Evolutionary conservation across 805 yeast species (phyloP).

Genomic region (Cephaloascus fragrans): DNA sequence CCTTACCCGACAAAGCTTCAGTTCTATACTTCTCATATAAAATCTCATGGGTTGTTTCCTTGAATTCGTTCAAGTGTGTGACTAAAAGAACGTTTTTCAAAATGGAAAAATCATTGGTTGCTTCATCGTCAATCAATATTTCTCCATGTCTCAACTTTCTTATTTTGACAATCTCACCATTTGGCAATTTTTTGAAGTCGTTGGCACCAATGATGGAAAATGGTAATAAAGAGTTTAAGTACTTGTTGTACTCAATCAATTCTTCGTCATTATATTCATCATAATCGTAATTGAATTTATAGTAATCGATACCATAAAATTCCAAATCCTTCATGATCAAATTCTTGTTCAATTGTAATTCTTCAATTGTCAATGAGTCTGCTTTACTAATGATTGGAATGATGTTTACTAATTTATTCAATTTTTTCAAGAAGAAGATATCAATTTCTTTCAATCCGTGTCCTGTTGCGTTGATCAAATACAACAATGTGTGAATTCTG

Average conservation of each 20-base stretch:
- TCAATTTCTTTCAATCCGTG: constrained; percentile 34
- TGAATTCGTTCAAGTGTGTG: constrained; percentile 80
- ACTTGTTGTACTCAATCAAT: constrained; percentile 55
- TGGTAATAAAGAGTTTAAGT: constrained; percentile 54
- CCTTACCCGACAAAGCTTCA: constrained; percentile 64
- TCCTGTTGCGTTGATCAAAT: constrained; percentile 34
- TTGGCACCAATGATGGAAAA: constrained; percentile 65
- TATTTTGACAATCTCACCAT: constrained; percentile 31
- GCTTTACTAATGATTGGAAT: constrained; percentile 35
- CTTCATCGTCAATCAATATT: constrained; percentile 60
- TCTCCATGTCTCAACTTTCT: constrained; percentile 53
- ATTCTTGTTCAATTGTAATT: constrained; percentile 57
- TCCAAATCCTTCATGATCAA: constrained; percentile 71
- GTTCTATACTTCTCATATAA: constrained; percentile 88
- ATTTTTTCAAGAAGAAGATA: constrained; percentile 28
- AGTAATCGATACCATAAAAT: constrained; percentile 60
- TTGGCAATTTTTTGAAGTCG: constrained; percentile 39
- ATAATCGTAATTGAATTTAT: constrained; percentile 58
- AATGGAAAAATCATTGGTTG: constrained; percentile 69
- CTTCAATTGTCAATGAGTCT: constrained; percentile 29
- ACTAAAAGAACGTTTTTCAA: constrained; percentile 72
- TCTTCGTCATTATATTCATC: constrained; percentile 47
- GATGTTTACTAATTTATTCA: constrained; percentile 30
- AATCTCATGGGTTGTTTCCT: constrained; percentile 80
- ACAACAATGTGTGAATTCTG: constrained; percentile 55